These are phyloP conservation scores for Zygnema circumcarinatum DNA, from an alignment of 139 green algal species.

Conservation along the genomic window DNA sequence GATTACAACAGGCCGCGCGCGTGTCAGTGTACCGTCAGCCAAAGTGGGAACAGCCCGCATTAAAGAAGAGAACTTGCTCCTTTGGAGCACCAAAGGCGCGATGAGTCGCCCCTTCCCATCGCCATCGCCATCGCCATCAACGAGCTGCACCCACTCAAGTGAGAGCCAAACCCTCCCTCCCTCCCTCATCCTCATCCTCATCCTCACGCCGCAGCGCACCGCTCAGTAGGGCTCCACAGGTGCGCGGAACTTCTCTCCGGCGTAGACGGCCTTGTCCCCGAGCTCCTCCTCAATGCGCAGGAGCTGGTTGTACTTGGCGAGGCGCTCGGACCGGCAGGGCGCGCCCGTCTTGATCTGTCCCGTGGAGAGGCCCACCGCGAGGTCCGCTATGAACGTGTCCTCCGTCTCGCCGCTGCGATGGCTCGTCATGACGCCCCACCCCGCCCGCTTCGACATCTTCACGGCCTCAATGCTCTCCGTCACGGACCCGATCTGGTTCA, in stretches of 20 bases:
- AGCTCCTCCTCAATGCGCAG: constrained; percentile 98
- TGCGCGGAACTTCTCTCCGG: constrained; percentile 63
- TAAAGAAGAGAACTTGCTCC: too few relatives aligned
- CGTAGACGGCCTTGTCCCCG: constrained; percentile 73
- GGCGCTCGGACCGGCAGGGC: constrained; percentile 91
- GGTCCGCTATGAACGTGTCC: constrained; percentile 98
- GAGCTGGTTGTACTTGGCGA: constrained; percentile 99
- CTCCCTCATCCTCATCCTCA: too few relatives aligned
- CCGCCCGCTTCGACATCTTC: constrained; percentile 85
- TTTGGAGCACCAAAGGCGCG: too few relatives aligned
- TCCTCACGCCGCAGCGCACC: too few relatives aligned
- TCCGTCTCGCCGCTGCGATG: constrained; percentile 94
- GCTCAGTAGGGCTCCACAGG: constrained; percentile 55
- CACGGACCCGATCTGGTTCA: constrained; percentile 98
- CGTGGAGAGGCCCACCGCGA: constrained; percentile 93
- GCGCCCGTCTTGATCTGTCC: constrained; percentile 99
- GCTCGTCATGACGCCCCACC: constrained; percentile 97
- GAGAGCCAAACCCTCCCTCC: too few relatives aligned
- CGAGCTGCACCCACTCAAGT: too few relatives aligned
- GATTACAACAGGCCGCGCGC: too few relatives aligned
- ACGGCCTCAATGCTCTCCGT: constrained; percentile 96
- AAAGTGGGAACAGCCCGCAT: too few relatives aligned
- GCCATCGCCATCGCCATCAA: too few relatives aligned
- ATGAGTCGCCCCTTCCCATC: too few relatives aligned
- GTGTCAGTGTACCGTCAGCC: too few relatives aligned